Evolutionary conservation across 805 yeast species (phyloP), one percentile per base, ranked within the genome.

Genomic region (Jamesozyma spencerorum): DNA sequence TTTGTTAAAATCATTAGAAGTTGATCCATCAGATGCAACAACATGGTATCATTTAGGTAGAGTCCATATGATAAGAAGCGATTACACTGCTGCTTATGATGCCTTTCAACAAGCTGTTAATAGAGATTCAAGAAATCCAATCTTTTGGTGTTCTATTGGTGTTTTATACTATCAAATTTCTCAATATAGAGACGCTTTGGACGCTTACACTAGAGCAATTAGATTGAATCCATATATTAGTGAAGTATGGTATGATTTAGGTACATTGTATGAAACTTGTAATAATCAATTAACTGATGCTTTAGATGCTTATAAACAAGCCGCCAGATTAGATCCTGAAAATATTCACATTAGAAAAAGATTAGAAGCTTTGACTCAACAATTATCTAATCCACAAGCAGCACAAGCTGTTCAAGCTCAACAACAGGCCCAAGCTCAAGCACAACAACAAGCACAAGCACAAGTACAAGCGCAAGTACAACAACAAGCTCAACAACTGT

Each of bases 81-180:
- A 90, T 62, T 92, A 87, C 67, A 82, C 92, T 45, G 87, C 92
- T 37, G 97, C 98, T 2, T 92, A 90, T 64, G 97, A 92, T 58
- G 94, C 97, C 0, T 92, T 90, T 75, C 98, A 92, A 67, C 97
- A 88, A 61, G 97, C 97, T 11, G 98, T 92, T 44, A 92, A 92
- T 62, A 75, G 96, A 47, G 97, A 92, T 63, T 82, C 94, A 30
- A 75, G 97, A 60, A 92, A 92, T 62, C 97, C 98, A 43, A 92
- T 97, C 1, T 92, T 92, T 69, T 92, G 98, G 98, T 84, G 94
- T 53, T 81, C 88, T 27, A 83, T 84, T 55, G 98, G 98, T 60
- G 98, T 92, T 13, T 71, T 92, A 43, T 92, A 92, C 66, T 92
- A 90, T 64, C 97, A 92, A 65, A 90, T 92, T 45, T 79, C 92